Evolutionary conservation across 75 land plant species (phyloP).

Genomic region (Sequoia sempervirens): DNA sequence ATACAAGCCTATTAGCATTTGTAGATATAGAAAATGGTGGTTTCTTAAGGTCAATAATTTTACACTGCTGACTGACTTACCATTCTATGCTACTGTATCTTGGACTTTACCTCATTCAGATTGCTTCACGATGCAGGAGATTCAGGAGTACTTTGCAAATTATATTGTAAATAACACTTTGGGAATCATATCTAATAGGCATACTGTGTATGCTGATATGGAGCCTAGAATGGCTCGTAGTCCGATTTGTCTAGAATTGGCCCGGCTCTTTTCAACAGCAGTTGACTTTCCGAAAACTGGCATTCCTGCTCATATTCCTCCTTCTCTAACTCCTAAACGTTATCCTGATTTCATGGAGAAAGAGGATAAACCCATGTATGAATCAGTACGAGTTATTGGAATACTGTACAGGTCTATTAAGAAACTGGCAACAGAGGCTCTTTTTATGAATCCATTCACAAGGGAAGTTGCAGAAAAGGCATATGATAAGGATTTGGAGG

Average conservation of each 20-base stretch:
- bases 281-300: slow-evolving; percentile 99
- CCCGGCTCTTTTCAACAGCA: slow-evolving; percentile 74
- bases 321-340: slow-evolving; percentile 35
- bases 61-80: not conserved
- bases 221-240: slow-evolving; percentile 52
- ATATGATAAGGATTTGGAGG: slow-evolving; percentile 69
- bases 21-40: not conserved
- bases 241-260: slow-evolving; percentile 59
- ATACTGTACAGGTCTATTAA: slow-evolving; percentile 77
- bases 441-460: slow-evolving; percentile 23
- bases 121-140: slow-evolving; percentile 56
- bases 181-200: slow-evolving; percentile 82
- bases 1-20: not conserved
- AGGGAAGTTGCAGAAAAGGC: slow-evolving; percentile 25
- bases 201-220: slow-evolving; percentile 74
- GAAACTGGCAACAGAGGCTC: slow-evolving; percentile 10
- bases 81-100: not conserved
- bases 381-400: slow-evolving; percentile 65
- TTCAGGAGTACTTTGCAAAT: slow-evolving; percentile 66
- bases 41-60: not conserved
- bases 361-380: slow-evolving; percentile 58
- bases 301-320: slow-evolving; percentile 78
- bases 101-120: slow-evolving; percentile 2
- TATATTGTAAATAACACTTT: slow-evolving; percentile 83
- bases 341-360: slow-evolving; percentile 99